Conservation (phyloP, 148 eudicot genomes). For the Silene uniflora region DNA sequence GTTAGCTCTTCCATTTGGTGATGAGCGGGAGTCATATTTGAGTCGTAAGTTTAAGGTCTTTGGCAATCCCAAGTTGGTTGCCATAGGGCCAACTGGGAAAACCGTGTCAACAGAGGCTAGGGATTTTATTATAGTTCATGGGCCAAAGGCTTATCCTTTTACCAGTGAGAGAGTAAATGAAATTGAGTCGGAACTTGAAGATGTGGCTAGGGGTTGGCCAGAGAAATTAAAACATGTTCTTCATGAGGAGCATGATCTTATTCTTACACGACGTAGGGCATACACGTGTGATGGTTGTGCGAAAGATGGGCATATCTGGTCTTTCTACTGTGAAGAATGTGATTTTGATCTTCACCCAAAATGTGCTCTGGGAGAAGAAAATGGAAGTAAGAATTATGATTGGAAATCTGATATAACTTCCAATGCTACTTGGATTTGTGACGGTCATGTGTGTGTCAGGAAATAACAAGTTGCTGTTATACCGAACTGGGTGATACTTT, state of each 20-base stretch:
- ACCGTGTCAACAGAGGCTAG: conserved; percentile 52
- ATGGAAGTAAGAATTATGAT: conserved; percentile 19
- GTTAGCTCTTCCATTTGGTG: conserved; percentile 68
- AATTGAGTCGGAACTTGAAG: conserved; percentile 41
- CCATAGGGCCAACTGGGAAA: conserved; percentile 50
- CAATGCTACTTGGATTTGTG: conserved; percentile 53
- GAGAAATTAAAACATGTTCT: conserved; percentile 37
- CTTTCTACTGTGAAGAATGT: conserved; percentile 54
- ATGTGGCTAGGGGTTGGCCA: conserved; percentile 61
- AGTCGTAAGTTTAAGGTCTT: conserved; percentile 47
- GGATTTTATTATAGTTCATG: conserved; percentile 44
- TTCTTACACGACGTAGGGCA: conserved; percentile 31
- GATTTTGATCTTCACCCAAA: conserved; percentile 63
- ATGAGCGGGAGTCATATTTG: conserved; percentile 35
- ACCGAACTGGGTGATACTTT: too few species aligned
- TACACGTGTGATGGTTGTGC: conserved; percentile 52
- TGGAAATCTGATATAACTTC: conserved; percentile 13
- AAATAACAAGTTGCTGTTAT: not conserved
- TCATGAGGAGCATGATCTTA: conserved; percentile 56
- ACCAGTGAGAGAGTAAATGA: conserved; percentile 50
- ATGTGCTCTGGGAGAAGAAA: conserved; percentile 49
- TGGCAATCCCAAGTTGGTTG: conserved; percentile 56
- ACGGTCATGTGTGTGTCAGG: conserved; percentile 46
- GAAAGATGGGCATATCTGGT: conserved; percentile 50
- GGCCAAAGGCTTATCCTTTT: conserved; percentile 64